phyloP scores from a whole-genome alignment of 2,329 filamentous ascomycete species.

The Aspergillus floridensis region DNA sequence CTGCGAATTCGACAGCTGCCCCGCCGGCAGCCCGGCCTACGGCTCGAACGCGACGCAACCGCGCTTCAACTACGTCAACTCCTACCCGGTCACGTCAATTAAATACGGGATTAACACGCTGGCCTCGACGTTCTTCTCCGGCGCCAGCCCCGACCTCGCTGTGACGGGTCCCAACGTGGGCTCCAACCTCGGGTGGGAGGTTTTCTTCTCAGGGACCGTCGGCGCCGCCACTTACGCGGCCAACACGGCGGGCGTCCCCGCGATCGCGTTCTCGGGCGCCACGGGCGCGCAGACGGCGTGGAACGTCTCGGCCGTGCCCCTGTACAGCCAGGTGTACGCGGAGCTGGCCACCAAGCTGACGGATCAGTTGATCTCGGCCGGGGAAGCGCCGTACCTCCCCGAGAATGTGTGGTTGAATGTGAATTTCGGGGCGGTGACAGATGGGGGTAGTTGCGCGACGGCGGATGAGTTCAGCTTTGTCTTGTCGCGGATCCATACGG shows the following conservation, averaged over 20 bases:
- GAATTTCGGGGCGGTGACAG: slow-evolving; percentile 59
- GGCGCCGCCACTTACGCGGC: slow-evolving; percentile 62
- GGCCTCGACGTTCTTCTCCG: slow-evolving; percentile 54
- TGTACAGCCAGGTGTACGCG: slow-evolving; percentile 60
- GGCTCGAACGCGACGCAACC: slow-evolving; percentile 58
- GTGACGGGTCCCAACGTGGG: slow-evolving; percentile 64
- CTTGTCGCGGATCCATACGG: slow-evolving; percentile 58
- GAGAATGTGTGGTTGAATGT: slow-evolving; percentile 63
- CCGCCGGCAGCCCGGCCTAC: slow-evolving; percentile 53
- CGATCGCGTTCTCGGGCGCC: slow-evolving; percentile 65
- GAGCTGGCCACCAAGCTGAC: slow-evolving; percentile 61
- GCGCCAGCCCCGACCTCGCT: slow-evolving; percentile 57
- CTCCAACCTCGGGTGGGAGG: slow-evolving; percentile 55
- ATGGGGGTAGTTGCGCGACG: slow-evolving; percentile 48
- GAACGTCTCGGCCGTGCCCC: slow-evolving; percentile 45
- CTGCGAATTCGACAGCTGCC: slow-evolving; percentile 64
- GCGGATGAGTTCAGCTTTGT: slow-evolving; percentile 61
- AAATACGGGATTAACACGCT: slow-evolving; percentile 61
- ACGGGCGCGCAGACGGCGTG: slow-evolving; percentile 53
- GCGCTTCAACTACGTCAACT: slow-evolving; percentile 70
- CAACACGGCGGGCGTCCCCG: slow-evolving; percentile 55
- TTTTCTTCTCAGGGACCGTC: slow-evolving; percentile 65
- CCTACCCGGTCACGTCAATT: slow-evolving; percentile 64
- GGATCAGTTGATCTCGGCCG: slow-evolving; percentile 53
- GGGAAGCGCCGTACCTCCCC: slow-evolving; percentile 61